Base-by-base conservation (phyloP, 306 rosid species). In the Fragaria nilgerrensis region DNA sequence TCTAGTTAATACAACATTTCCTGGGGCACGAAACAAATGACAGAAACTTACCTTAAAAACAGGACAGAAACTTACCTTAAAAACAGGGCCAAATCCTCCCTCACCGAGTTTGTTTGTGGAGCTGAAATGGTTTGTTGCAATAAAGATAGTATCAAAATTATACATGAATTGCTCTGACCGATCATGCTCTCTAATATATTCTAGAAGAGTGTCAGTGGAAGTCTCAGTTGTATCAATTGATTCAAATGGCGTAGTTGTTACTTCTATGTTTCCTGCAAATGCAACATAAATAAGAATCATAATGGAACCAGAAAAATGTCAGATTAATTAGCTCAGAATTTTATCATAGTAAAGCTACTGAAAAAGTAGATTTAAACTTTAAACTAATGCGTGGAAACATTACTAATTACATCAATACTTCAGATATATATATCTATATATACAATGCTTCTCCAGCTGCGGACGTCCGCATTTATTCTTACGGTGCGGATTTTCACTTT, bases 71-170 rank as follows among this genome's bases (percentile, higher is more conserved):
- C 19, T 32, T 32, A 61, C 67, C 67, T 61, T 61, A 61, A 4
- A 61, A 13, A 61, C 67, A 61, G 67, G 67, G 9, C 67, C 67
- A 75, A 83, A 81, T 47, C 85, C 85, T 58, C 79, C 71, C 19
- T 70, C 19, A 0, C 70, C 45, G 23, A 65, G 70, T 10, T 39
- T 37, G 49, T 67, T 67, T 39, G 71, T 19, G 27, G 41, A 34
- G 32, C 71, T 67, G 25, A 67, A 67, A 65, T 65, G 37, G 70
- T 65, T 20, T 39, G 49, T 39, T 9, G 71, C 48, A 20, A 20
- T 17, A 3, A 39, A 19, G 20, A 67, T 37, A 47, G 14, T 17
- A 20, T 66, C 48, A 19, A 20, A 66, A 3, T 66, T 1, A 39
- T 39, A 64, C 14, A 36, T 66, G 16, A 39, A 66, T 4, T 34